Evolutionary conservation across 352 stramenopile genomes (phyloP), one percentile per base, ranked within the genome.

Genomic region (Pythium guiyangense): DNA sequence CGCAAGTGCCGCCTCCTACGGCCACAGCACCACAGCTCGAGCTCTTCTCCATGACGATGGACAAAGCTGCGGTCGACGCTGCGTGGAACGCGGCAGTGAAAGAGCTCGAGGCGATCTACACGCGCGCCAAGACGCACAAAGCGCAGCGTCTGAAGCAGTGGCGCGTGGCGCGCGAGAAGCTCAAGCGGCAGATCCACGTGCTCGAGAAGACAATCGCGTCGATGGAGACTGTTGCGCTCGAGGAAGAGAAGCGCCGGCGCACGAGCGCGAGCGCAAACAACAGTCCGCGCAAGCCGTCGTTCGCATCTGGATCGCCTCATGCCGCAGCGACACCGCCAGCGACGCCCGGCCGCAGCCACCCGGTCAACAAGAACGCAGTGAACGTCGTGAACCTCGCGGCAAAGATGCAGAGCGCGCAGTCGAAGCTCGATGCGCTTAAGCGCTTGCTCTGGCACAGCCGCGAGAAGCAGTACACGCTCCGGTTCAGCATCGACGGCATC

Each of bases 401-500:
- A 12, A 85, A 84, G 52, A 67, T 88, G 57, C 63, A 72, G n/a
- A 77, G 75, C 48, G 78, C 78, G 20, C 80, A 88, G 52, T 82
- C 77, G 3, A 90, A 92, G 34, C 60, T 89, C 11, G 83, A 92
- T 54, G 69, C 77, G 3, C 66, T 92, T 6, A 77, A 85, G 31
- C 72, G 80, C 17, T 64, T 77, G 39, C 88, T 77, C 43, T 92
- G 79, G 79, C 80, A 90, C 45, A 80, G 78, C 37, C 69, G 74
- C 0, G 80, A 87, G 53, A 91, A 86, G 54, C 58, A 79, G 47
- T 92, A 92, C 63, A 80, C 81, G 2, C 63, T 90, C 35, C 80
- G 83, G 26, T 88, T 88, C 53, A 92, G 80, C 47, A 79, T 90
- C 22, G 79, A 87, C 40, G 83, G 83, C 11, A 87, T 92, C 29